Evolutionary conservation across 2,329 filamentous ascomycete genomes (phyloP), one percentile per base, ranked within the genome.

Genomic region (Calonectria multiphialidica): DNA sequence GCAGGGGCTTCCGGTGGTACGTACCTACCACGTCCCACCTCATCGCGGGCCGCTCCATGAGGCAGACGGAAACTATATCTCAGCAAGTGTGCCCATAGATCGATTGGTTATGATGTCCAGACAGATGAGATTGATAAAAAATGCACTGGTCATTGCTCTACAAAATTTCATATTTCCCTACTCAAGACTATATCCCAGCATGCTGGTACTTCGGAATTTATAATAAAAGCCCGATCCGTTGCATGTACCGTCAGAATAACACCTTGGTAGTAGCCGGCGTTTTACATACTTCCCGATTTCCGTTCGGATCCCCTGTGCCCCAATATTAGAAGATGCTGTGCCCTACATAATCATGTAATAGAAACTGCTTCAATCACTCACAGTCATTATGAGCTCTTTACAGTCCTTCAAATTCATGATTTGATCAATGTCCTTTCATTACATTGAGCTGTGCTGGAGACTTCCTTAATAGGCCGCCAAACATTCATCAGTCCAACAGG

Each of bases 1-100:
- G 62, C 50, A 62, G 23, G 21, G 30, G 2, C 16, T 18, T 18
- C 15, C 8, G n/a, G n/a, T 10, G 30, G 70, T 75, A 79, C 77
- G 57, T 79, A 72, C 66, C 68, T 47, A 3, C 25, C 18, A 16
- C 45, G 12, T n/a, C 33, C 47, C 12, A 53, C 30, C 33, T 12
- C 35, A 42, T 66, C 23, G 18, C 15, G 5, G 16, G 33, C 21
- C 2, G 30, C 30, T 25, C 8, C 44, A 45, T 45, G 8, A 10
- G n/a, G 9, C 42, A 8, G 2, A 12, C n/a, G n/a, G 10, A 13
- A 10, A 47, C 12, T 10, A 47, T 4, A 47, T 21, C 21, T 47
- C 21, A 12, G n/a, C n/a, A 23, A 1, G 21, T 30, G 28, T 30
- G 28, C 8, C 28, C 28, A 30, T 30, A 30, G 28, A 8, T 30